These are phyloP conservation scores for Backusella morwellensis DNA, from an alignment of 192 early-diverging fungal genomes.

Conservation along the genomic window DNA sequence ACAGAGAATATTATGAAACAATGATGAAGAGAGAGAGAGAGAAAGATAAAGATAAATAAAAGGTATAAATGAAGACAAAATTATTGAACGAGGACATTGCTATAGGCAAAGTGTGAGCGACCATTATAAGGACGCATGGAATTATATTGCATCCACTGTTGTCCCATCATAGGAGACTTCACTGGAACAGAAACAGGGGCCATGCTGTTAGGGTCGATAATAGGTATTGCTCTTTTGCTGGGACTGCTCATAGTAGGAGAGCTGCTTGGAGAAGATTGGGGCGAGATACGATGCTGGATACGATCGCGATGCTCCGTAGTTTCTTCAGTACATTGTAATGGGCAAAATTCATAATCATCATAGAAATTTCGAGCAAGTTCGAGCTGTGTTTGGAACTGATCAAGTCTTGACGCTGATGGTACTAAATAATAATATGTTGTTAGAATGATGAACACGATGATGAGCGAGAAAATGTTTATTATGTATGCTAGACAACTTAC, in stretches of 20 bases:
- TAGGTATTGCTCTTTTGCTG: constrained; percentile 42
- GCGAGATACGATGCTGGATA: constrained; percentile 18
- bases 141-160: background rate
- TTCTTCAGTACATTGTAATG: constrained; percentile 47
- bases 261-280: constrained; percentile 18
- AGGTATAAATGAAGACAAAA: background rate
- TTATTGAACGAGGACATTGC: constrained; percentile 18
- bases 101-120: background rate
- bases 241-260: constrained; percentile 9
- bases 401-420: constrained; percentile 25
- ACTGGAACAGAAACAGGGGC: constrained; percentile 40
- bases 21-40: background rate
- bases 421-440: background rate
- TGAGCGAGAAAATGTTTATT: background rate
- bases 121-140: background rate
- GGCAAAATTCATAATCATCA: constrained; percentile 60
- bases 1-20: background rate
- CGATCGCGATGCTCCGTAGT: constrained; percentile 31
- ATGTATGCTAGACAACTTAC: background rate
- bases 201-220: constrained; percentile 48
- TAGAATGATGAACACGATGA: background rate
- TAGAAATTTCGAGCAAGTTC: constrained; percentile 53
- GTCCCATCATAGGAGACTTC: background rate
- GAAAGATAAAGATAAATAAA: background rate
- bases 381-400: constrained; percentile 46